phyloP scores from a whole-genome alignment of 306 rosid genomes.

The Vachellia collinsii region DNA sequence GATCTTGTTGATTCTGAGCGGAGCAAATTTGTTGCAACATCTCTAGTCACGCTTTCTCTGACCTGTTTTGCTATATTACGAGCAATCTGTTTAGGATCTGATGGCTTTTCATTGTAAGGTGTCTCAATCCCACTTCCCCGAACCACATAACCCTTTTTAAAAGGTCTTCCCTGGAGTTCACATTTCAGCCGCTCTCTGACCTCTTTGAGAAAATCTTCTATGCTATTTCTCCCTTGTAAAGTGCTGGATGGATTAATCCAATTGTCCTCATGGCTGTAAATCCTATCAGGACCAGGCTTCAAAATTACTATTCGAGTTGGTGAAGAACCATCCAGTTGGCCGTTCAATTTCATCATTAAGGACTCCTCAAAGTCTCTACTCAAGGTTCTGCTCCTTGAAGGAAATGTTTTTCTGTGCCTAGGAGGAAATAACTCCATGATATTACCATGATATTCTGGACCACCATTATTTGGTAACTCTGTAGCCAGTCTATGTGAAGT shows the following conservation, averaged over 20 bases:
- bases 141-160: constrained; percentile 57
- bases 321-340: constrained; percentile 49
- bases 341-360: constrained; percentile 47
- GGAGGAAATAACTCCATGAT: constrained; percentile 44
- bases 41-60: constrained; percentile 74
- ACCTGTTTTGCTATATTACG: constrained; percentile 74
- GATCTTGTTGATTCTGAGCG: constrained; percentile 80
- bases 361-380: constrained; percentile 83
- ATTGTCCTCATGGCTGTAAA: constrained; percentile 60
- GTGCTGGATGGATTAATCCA: constrained; percentile 63
- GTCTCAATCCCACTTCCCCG: constrained; percentile 89
- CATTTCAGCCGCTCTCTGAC: constrained; percentile 82
- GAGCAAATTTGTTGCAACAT: constrained; percentile 55
- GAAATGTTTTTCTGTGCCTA: constrained; percentile 47
- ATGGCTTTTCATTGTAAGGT: constrained; percentile 72
- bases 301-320: constrained; percentile 85
- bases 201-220: constrained; percentile 93
- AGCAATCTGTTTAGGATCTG: constrained; percentile 76
- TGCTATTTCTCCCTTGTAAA: constrained; percentile 65
- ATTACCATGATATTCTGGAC: constrained; percentile 43
- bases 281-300: constrained; percentile 86
- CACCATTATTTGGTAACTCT: constrained; percentile 39
- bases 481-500: constrained; percentile 40
- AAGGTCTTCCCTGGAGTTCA: constrained; percentile 75
- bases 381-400: constrained; percentile 70